A percentile compares a stretch with the other conserved stretches of the same genome.
These are phyloP conservation scores for Rhodamnia argentea DNA, from an alignment of 345 rosid genomes.

Conservation along the genomic window DNA sequence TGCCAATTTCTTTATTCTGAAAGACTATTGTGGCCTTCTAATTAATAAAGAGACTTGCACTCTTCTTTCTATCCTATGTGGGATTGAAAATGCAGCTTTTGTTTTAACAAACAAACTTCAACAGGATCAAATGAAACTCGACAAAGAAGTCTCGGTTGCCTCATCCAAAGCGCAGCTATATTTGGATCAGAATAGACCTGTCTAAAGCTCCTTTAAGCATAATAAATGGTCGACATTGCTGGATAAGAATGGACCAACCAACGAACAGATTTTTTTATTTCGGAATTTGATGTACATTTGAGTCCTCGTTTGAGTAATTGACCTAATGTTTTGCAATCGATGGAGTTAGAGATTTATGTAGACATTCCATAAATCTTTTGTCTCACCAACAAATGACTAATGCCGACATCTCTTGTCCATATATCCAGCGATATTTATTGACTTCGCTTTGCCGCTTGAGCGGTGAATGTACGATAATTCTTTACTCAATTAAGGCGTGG, in stretches of 20 bases:
- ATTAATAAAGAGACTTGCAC: too few relatives aligned
- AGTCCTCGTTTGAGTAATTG: neutral
- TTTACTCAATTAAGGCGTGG: too few relatives aligned
- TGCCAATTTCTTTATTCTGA: too few relatives aligned
- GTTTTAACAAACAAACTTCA: too few relatives aligned
- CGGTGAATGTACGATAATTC: too few relatives aligned
- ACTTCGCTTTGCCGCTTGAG: neutral
- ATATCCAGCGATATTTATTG: neutral
- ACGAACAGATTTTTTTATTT: neutral
- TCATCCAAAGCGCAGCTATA: neutral
- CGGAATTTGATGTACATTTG: neutral
- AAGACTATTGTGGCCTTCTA: too few relatives aligned
- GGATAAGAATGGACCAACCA: neutral
- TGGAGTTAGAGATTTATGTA: neutral
- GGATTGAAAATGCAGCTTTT: too few relatives aligned
- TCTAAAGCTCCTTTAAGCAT: neutral
- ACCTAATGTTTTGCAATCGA: neutral
- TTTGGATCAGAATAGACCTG: neutral
- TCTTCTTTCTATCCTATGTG: too few relatives aligned
- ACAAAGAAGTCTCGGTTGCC: neutral
- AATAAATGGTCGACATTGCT: neutral
- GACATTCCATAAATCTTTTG: neutral
- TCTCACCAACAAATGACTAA: too few relatives aligned
- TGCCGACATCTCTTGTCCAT: too few relatives aligned
- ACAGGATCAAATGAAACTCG: neutral